Conservation (phyloP, 2,329 filamentous ascomycete species). For the Saccharata proteae region DNA sequence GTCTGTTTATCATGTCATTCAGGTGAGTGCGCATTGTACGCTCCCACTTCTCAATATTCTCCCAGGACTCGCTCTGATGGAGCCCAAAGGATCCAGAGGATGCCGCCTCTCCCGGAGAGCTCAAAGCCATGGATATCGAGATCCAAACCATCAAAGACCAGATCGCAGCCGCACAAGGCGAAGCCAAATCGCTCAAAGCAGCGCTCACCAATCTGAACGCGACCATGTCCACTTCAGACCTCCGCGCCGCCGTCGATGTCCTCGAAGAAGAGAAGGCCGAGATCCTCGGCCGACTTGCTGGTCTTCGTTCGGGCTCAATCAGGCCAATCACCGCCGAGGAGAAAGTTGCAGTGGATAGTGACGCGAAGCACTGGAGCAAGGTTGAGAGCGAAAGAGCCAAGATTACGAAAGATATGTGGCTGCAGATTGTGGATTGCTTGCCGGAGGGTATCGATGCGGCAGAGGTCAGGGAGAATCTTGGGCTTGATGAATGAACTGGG, state of each 20-base stretch:
- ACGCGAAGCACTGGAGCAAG: slow-evolving; percentile 32
- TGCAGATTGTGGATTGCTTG: slow-evolving; percentile 33
- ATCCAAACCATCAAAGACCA: slow-evolving; percentile 35
- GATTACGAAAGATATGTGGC: slow-evolving; percentile 42
- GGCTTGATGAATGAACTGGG: slow-evolving; percentile 25
- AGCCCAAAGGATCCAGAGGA: slow-evolving; percentile 35
- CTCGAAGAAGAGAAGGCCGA: slow-evolving; percentile 34
- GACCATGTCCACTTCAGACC: slow-evolving; percentile 38
- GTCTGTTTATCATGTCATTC: slow-evolving; percentile 45
- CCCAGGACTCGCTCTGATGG: background rate
- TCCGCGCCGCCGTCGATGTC: slow-evolving; percentile 30
- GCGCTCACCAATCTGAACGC: slow-evolving; percentile 34
- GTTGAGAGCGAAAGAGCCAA: slow-evolving; percentile 30
- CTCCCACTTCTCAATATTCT: background rate
- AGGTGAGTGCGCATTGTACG: slow-evolving; percentile 19
- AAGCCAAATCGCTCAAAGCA: slow-evolving; percentile 38
- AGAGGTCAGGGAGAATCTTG: slow-evolving; percentile 37
- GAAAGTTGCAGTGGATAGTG: slow-evolving; percentile 31
- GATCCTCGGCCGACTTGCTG: slow-evolving; percentile 29
- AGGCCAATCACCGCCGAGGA: slow-evolving; percentile 38
- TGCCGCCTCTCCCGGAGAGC: slow-evolving; percentile 34
- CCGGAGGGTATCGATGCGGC: slow-evolving; percentile 34
- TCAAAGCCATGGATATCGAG: slow-evolving; percentile 37
- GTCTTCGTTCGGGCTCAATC: slow-evolving; percentile 27
- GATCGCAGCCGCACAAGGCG: slow-evolving; percentile 31